phyloP scores from a whole-genome alignment of 495 filamentous ascomycete species.

The Sphaerosporella brunnea region DNA sequence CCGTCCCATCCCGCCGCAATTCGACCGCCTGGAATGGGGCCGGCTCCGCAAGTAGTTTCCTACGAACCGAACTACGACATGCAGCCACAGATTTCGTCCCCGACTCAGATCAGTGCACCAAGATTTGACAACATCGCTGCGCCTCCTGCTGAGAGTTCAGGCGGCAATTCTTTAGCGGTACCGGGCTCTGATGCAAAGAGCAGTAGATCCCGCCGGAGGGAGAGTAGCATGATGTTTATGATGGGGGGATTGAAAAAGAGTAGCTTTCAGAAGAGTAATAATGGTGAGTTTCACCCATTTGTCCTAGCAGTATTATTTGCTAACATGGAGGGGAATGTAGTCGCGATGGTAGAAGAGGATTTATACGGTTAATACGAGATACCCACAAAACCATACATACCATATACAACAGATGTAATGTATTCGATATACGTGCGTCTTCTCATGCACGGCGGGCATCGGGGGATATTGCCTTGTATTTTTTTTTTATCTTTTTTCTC shows the following conservation, averaged over 20 bases:
- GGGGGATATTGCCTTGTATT: background rate
- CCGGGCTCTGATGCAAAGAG: conserved; percentile 11
- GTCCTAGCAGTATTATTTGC: background rate
- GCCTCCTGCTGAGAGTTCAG: background rate
- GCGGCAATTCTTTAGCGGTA: conserved; percentile 2
- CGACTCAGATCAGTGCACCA: conserved; percentile 4
- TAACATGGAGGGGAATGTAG: conserved; percentile 1
- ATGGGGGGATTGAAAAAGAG: conserved; percentile 24
- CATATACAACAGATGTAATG: too few species aligned
- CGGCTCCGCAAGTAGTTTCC: conserved; percentile 9
- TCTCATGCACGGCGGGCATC: too few species aligned
- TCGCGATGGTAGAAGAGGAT: conserved; percentile 3
- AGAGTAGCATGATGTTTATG: conserved; percentile 45
- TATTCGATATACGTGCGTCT: too few species aligned
- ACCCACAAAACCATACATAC: too few species aligned
- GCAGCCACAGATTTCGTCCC: conserved; percentile 8
- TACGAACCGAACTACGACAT: conserved; percentile 4
- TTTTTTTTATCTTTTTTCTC: conserved; percentile 6
- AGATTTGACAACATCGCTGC: background rate
- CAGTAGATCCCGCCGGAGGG: conserved; percentile 37
- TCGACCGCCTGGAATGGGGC: conserved; percentile 13
- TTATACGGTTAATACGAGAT: conserved; percentile 1
- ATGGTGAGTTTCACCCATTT: background rate
- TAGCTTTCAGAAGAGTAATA: conserved; percentile 15
- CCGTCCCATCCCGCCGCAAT: conserved; percentile 19